These are phyloP conservation scores for Penicillium riverlandense DNA, from an alignment of 495 filamentous ascomycete genomes.

Conservation along the genomic window DNA sequence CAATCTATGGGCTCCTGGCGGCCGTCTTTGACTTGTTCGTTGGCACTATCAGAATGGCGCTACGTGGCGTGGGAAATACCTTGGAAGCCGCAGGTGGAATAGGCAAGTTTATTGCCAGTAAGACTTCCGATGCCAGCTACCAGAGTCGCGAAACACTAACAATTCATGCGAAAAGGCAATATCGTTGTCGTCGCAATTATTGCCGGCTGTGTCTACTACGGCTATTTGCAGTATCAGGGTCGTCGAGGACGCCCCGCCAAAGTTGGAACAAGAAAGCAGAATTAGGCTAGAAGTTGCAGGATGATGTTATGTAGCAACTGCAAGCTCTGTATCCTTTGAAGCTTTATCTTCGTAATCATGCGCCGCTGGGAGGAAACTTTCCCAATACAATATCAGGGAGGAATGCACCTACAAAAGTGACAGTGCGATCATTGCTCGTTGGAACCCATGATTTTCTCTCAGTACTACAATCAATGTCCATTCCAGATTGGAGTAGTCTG, in stretches of 20 bases:
- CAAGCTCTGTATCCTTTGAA: too few species aligned
- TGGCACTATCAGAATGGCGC: not conserved
- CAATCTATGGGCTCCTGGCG: not conserved
- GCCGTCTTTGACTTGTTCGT: slow-evolving; percentile 3
- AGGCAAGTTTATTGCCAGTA: slow-evolving; percentile 9
- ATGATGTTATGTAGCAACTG: too few species aligned
- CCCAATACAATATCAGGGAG: too few species aligned
- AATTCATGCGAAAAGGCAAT: slow-evolving; percentile 5
- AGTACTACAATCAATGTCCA: too few species aligned
- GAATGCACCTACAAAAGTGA: too few species aligned
- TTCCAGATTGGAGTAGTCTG: too few species aligned
- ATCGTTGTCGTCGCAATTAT: slow-evolving; percentile 8
- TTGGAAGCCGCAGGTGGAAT: slow-evolving; percentile 9
- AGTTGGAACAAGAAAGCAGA: slow-evolving; percentile 8
- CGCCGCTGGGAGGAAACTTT: too few species aligned
- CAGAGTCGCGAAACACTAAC: not conserved
- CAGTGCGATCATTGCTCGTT: too few species aligned
- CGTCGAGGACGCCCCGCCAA: slow-evolving; percentile 5
- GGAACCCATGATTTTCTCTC: too few species aligned
- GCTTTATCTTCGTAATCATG: too few species aligned
- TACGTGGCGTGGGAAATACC: not conserved
- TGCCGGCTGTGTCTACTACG: slow-evolving; percentile 6
- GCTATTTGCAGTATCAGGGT: slow-evolving; percentile 7
- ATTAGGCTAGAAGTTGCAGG: not conserved
- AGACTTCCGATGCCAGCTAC: not conserved